Evolutionary conservation across 805 yeast genomes (phyloP), one percentile per base, ranked within the genome.

Genomic region (Candida tibetensis): DNA sequence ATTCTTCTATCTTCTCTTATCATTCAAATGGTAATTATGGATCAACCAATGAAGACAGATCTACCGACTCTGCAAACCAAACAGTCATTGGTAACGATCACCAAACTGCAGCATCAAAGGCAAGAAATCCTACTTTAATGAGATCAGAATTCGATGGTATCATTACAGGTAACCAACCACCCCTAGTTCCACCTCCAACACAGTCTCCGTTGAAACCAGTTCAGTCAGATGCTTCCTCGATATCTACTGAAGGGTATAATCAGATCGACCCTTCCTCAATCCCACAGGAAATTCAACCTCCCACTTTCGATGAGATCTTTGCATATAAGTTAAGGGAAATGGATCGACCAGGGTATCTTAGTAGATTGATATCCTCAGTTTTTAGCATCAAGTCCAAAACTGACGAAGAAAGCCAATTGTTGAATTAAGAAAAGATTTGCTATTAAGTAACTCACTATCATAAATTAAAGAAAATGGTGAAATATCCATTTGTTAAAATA

Each of bases 61-160:
- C 35, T 4, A 17, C 17, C 3, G 31, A 27, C 12, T 3, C 32
- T 5, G 19, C 31, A 5, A 26, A 28, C 17, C 30, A 34, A 18
- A 12, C 41, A 23, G 22, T 14, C n/a, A 32, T 36, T 4, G 26
- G 30, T 23, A 41, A 46, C 28, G 60, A 53, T 19, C 51, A 52
- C 41, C 55, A 53, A 40, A 21, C 69, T 3, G 67, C 67, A 7
- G 77, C 76, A 0, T 69, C 75, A 17, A 41, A 64, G 39, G 76
- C 74, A 2, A 58, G 77, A 49, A 71, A 71, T 40, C 56, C 61
- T 7, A 49, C 63, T 4, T 44, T 51, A 26, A 51, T 51, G 55
- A 47, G 64, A 42, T 49, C 59, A n/a, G 68, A 62, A 17, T 34
- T 48, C 12, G 68, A 62, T 30, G 64, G 61, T 4, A 48, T 57